Conservation (phyloP, 2,329 filamentous ascomycete species). For the Aureobasidium sp. region DNA sequence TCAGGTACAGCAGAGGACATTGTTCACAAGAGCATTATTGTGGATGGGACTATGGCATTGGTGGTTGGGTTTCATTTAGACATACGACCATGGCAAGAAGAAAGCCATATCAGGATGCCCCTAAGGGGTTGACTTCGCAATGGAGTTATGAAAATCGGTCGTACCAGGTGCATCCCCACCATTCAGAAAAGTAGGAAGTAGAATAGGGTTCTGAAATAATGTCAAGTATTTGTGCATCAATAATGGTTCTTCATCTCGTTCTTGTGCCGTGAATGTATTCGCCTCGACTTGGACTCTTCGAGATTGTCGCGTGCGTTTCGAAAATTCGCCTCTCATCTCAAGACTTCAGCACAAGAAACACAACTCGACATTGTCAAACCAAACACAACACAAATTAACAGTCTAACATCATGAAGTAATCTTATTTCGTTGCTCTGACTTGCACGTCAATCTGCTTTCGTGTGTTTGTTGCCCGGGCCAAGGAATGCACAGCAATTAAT, state of each 20-base stretch:
- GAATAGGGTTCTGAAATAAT: not conserved
- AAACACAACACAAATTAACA: not conserved
- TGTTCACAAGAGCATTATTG: not conserved
- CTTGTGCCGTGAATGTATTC: not conserved
- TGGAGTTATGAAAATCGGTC: too few relatives aligned
- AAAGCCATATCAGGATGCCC: not conserved
- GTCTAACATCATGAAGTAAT: not conserved
- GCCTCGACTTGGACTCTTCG: not conserved
- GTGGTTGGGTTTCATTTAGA: too few relatives aligned
- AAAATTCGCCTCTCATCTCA: not conserved
- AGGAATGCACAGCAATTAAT: constrained; percentile 21
- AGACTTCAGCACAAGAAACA: not conserved
- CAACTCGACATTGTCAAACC: not conserved
- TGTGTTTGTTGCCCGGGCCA: constrained; percentile 23
- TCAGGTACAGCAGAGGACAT: not conserved
- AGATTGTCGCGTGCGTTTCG: not conserved
- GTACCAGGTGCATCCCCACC: too few relatives aligned
- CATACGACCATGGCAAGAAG: not conserved
- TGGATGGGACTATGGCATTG: not conserved
- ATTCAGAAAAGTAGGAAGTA: too few relatives aligned
- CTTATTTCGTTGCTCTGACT: constrained; percentile 11
- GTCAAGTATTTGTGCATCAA: not conserved
- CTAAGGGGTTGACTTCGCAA: not conserved
- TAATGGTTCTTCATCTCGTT: not conserved
- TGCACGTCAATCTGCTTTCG: constrained; percentile 18